These are phyloP conservation scores for Coemansia sp. DNA, from an alignment of 192 early-diverging fungal species.

Conservation along the genomic window DNA sequence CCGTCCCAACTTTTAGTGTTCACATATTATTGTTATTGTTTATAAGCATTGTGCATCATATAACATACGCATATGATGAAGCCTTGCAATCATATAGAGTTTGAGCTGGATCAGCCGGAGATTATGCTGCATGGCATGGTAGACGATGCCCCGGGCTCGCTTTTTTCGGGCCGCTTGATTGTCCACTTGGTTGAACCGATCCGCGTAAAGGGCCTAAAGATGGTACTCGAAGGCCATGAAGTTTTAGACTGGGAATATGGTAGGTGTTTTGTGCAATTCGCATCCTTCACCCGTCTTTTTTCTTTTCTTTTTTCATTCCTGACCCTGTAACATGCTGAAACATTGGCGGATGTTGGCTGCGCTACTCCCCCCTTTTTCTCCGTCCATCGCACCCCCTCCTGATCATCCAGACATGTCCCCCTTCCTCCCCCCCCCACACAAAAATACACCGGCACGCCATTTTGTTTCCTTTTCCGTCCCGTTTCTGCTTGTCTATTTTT, in stretches of 20 bases:
- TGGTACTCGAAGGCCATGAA: constrained; percentile 41
- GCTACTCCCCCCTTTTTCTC: no score
- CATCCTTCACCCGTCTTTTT: background rate
- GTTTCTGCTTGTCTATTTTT: no score
- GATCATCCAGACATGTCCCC: no score
- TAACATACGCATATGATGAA: constrained; percentile 5
- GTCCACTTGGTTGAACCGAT: constrained; percentile 49
- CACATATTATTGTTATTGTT: background rate
- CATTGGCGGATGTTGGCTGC: no score
- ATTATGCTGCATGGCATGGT: constrained; percentile 48
- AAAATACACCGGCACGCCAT: no score
- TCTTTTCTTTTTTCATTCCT: constrained; percentile 1
- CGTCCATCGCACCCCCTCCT: no score
- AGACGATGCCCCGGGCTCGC: constrained; percentile 33
- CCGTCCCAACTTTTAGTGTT: background rate
- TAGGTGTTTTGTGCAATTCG: constrained; percentile 26
- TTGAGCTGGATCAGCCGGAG: constrained; percentile 50
- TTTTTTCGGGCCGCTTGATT: constrained; percentile 57
- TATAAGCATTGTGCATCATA: background rate
- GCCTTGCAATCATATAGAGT: constrained; percentile 28
- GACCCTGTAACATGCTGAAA: no score
- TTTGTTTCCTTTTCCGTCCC: no score
- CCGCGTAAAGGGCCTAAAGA: constrained; percentile 55
- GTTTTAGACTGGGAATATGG: constrained; percentile 49
- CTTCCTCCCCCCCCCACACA: no score